Evolutionary conservation across 1,284 basidiomycete species (phyloP).

Genomic region (Puccinia polysora): DNA sequence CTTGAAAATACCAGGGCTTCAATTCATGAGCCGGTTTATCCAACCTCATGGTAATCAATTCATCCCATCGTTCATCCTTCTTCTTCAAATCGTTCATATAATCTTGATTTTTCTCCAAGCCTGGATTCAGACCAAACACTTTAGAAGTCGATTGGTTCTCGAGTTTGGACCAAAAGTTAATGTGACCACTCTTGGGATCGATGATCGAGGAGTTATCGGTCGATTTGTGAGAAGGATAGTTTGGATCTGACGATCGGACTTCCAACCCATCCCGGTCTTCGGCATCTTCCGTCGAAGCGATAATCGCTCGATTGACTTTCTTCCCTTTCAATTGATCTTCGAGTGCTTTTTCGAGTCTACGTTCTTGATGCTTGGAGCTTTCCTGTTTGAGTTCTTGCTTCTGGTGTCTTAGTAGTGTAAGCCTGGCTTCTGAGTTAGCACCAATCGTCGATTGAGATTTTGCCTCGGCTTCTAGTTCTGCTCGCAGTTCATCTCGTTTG

Average conservation of each 20-base stretch:
- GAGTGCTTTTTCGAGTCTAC: conserved; percentile 23
- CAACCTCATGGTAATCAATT: conserved; percentile 39
- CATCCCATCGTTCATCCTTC: conserved; percentile 36
- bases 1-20: conserved; percentile 38
- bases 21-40: conserved; percentile 42
- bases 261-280: conserved; percentile 2
- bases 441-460: conserved; percentile 40
- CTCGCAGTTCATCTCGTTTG: conserved; percentile 37
- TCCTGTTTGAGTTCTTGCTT: conserved; percentile 30
- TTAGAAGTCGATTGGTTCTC: conserved; percentile 40
- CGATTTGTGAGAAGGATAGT: neutral
- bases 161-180: conserved; percentile 39
- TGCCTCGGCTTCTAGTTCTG: conserved; percentile 32
- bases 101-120: conserved; percentile 30
- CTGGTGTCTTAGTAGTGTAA: conserved; percentile 19
- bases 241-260: neutral
- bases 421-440: conserved; percentile 39
- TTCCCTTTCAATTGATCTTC: conserved; percentile 42
- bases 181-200: conserved; percentile 38
- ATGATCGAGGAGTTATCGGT: conserved; percentile 40
- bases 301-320: neutral
- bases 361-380: conserved; percentile 25
- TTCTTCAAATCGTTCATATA: conserved; percentile 37
- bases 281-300: neutral
- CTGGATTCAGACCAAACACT: conserved; percentile 2